Percentiles rank a stretch among this genome's conserved stretches.
phyloP scores from a whole-genome alignment of 1,284 basidiomycete genomes.

The Leccinum proximum region DNA sequence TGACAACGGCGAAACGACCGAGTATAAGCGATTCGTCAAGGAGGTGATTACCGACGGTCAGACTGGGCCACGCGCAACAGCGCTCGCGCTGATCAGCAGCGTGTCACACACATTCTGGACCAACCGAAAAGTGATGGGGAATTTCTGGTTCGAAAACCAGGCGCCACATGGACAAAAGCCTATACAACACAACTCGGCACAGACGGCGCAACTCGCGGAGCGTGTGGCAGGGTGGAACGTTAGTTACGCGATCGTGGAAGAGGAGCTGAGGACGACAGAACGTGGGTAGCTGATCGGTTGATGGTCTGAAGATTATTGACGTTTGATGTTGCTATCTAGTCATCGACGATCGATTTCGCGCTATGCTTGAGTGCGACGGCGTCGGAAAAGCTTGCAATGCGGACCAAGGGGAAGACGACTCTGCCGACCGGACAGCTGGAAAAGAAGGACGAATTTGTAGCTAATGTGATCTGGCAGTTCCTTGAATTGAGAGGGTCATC shows the following conservation, averaged over 20 bases:
- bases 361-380: slow-evolving; percentile 92
- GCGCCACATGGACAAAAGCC: slow-evolving; percentile 47
- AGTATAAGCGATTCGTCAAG: slow-evolving; percentile 94
- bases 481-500: slow-evolving; percentile 91
- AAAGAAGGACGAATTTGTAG: slow-evolving; percentile 89
- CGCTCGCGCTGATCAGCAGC: slow-evolving; percentile 82
- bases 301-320: slow-evolving; percentile 10
- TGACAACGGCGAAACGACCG: slow-evolving; percentile 92
- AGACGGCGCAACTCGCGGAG: slow-evolving; percentile 86
- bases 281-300: slow-evolving; percentile 49
- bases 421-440: slow-evolving; percentile 60
- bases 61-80: slow-evolving; percentile 89
- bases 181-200: slow-evolving; percentile 72
- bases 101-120: slow-evolving; percentile 81
- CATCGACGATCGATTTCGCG: slow-evolving; percentile 96
- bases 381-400: slow-evolving; percentile 71
- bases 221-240: slow-evolving; percentile 94
- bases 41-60: slow-evolving; percentile 93
- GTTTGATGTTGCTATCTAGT: slow-evolving; percentile 42
- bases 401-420: slow-evolving; percentile 64
- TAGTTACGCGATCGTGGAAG: slow-evolving; percentile 83
- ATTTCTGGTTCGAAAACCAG: slow-evolving; percentile 76
- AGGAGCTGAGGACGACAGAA: slow-evolving; percentile 91
- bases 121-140: slow-evolving; percentile 64
- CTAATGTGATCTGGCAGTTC: slow-evolving; percentile 98